Conservation (phyloP, 495 filamentous ascomycete species). For the Coniosporium apollinis region DNA sequence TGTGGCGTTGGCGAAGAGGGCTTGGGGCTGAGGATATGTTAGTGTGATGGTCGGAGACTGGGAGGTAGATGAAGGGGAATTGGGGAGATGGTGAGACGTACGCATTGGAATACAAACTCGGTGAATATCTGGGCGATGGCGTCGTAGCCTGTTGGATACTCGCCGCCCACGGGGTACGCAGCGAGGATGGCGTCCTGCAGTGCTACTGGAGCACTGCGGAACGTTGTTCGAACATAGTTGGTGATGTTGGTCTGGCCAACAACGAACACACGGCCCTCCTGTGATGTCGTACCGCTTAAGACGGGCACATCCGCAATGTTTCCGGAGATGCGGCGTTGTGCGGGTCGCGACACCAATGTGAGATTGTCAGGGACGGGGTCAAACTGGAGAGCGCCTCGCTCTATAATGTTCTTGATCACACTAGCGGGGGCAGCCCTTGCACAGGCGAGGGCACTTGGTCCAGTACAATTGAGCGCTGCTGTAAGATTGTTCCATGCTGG, state of each 20-base stretch:
- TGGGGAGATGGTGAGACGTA: background rate
- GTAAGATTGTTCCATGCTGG: slow-evolving; percentile 5
- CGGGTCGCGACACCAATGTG: slow-evolving; percentile 3
- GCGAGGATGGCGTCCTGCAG: slow-evolving; percentile 2
- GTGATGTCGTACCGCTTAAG: slow-evolving; percentile 4
- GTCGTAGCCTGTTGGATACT: slow-evolving; percentile 4
- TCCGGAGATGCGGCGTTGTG: background rate
- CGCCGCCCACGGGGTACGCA: slow-evolving; percentile 5
- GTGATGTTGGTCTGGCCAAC: slow-evolving; percentile 6
- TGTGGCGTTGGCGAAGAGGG: slow-evolving; percentile 12
- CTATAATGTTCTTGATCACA: slow-evolving; percentile 7
- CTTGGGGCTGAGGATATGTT: background rate
- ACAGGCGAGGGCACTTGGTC: slow-evolving; percentile 4
- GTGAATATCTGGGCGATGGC: slow-evolving; percentile 10
- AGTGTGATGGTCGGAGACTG: background rate
- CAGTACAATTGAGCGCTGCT: slow-evolving; percentile 1
- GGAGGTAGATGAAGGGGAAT: background rate
- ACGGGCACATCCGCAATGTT: slow-evolving; percentile 5
- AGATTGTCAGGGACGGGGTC: slow-evolving; percentile 6
- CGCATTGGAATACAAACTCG: slow-evolving; percentile 11
- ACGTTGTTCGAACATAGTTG: background rate
- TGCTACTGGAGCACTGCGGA: slow-evolving; percentile 1
- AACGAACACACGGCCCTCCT: slow-evolving; percentile 10
- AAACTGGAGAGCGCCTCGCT: slow-evolving; percentile 3
- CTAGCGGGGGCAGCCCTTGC: slow-evolving; percentile 3